These are phyloP conservation scores for Immersiella caudata DNA, from an alignment of 495 filamentous ascomycete species.

Conservation along the genomic window DNA sequence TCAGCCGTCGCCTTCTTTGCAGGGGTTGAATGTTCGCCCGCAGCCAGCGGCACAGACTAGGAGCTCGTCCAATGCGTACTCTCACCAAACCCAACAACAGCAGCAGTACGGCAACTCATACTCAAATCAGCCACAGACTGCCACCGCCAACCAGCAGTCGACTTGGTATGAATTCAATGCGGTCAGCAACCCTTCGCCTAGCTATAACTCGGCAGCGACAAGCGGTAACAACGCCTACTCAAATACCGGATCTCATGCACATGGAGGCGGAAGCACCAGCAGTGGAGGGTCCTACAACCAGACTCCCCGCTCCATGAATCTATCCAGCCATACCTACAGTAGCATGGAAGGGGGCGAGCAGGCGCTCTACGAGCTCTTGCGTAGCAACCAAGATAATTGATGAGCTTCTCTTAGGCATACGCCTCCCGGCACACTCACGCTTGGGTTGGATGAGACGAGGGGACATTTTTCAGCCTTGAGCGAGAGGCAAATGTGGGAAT, in stretches of 20 bases:
- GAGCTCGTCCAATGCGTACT: slow-evolving; percentile 26
- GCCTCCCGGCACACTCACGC: too few relatives aligned
- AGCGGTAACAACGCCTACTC: slow-evolving; percentile 24
- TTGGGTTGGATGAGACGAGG: not conserved
- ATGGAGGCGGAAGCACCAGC: slow-evolving; percentile 7
- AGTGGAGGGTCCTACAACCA: slow-evolving; percentile 11
- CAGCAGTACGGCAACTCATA: slow-evolving; percentile 20
- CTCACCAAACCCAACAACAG: slow-evolving; percentile 30
- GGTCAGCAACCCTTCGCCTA: slow-evolving; percentile 17
- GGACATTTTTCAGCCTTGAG: not conserved
- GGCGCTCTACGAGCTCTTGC: slow-evolving; percentile 33
- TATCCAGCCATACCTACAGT: slow-evolving; percentile 37
- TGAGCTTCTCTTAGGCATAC: not conserved
- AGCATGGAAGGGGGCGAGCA: slow-evolving; percentile 34
- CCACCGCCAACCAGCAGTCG: slow-evolving; percentile 21
- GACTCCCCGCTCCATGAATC: slow-evolving; percentile 35
- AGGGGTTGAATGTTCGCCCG: slow-evolving; percentile 34
- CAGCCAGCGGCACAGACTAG: slow-evolving; percentile 27
- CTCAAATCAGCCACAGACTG: not conserved
- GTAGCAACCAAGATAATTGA: not conserved
- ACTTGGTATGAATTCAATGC: slow-evolving; percentile 29
- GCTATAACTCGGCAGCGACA: slow-evolving; percentile 24
- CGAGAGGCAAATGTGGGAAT: not conserved
- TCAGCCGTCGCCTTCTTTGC: slow-evolving; percentile 30
- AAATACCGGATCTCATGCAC: slow-evolving; percentile 18